A percentile compares a stretch with the other conserved stretches of the same genome.
phyloP scores from a whole-genome alignment of 768 basidiomycete species.

The Dioszegia aurantiaca region DNA sequence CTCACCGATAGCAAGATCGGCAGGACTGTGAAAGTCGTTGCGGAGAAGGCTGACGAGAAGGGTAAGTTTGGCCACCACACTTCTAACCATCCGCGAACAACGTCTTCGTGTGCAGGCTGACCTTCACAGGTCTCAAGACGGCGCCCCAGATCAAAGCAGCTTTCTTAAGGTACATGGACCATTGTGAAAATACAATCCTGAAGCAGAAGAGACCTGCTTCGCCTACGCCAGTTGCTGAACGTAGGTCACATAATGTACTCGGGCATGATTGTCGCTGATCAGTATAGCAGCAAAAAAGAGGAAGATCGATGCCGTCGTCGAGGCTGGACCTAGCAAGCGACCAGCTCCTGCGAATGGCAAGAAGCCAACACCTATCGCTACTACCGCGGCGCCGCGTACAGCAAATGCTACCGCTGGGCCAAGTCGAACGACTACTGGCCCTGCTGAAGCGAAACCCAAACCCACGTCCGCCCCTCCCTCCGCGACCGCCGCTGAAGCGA shows the following conservation, averaged over 20 bases:
- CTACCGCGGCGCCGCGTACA: not conserved
- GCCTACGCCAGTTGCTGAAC: not conserved
- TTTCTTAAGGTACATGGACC: constrained; percentile 11
- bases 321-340: not conserved
- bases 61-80: not conserved
- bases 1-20: constrained; percentile 24
- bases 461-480: not conserved
- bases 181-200: constrained; percentile 5
- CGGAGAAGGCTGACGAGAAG: constrained; percentile 12
- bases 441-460: not conserved
- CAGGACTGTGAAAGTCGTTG: constrained; percentile 15
- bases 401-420: not conserved
- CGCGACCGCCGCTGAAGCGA: not conserved
- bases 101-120: constrained; percentile 1
- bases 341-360: not conserved
- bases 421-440: too few species aligned
- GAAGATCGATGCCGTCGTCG: not conserved
- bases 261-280: not conserved
- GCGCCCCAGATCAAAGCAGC: constrained; percentile 11
- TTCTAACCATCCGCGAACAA: not conserved
- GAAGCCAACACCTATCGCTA: not conserved
- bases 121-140: not conserved
- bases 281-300: constrained; percentile 9
- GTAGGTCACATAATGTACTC: not conserved
- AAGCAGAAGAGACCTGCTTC: constrained; percentile 1